Evolutionary conservation across 768 basidiomycete genomes (phyloP).

Genomic region (Trametes gibbosa): DNA sequence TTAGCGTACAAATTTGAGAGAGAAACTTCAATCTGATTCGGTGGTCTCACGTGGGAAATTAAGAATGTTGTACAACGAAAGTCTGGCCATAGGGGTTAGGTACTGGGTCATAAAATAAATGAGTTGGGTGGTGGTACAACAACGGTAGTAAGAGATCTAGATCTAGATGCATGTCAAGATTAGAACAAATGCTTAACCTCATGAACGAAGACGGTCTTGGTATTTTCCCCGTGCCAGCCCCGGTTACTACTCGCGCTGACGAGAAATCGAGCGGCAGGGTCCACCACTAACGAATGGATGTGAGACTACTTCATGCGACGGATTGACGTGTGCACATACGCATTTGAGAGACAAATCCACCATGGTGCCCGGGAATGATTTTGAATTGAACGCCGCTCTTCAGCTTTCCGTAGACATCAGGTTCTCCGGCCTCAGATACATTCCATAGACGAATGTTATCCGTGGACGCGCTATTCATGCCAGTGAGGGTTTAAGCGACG

Average conservation of each 20-base stretch:
- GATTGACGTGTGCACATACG: slow-evolving; percentile 50
- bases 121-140: background rate
- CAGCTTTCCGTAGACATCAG: slow-evolving; percentile 57
- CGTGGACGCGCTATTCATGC: slow-evolving; percentile 66
- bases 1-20: too few relatives aligned
- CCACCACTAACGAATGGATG: slow-evolving; percentile 58
- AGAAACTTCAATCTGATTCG: too few relatives aligned
- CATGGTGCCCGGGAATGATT: slow-evolving; percentile 94
- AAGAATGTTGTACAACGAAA: too few relatives aligned
- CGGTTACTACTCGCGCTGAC: slow-evolving; percentile 92
- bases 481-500: background rate
- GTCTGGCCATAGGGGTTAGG: too few relatives aligned
- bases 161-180: background rate
- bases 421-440: slow-evolving; percentile 70
- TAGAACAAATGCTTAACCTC: slow-evolving; percentile 58
- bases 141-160: background rate
- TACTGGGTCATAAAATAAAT: too few relatives aligned
- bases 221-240: slow-evolving; percentile 92
- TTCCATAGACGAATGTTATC: slow-evolving; percentile 97
- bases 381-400: slow-evolving; percentile 84
- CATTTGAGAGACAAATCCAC: slow-evolving; percentile 91
- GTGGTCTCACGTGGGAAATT: too few relatives aligned
- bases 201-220: slow-evolving; percentile 86
- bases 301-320: background rate
- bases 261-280: slow-evolving; percentile 79